Evolutionary conservation across 2,329 filamentous ascomycete species (phyloP).

Genomic region (Sporothrix globosa): DNA sequence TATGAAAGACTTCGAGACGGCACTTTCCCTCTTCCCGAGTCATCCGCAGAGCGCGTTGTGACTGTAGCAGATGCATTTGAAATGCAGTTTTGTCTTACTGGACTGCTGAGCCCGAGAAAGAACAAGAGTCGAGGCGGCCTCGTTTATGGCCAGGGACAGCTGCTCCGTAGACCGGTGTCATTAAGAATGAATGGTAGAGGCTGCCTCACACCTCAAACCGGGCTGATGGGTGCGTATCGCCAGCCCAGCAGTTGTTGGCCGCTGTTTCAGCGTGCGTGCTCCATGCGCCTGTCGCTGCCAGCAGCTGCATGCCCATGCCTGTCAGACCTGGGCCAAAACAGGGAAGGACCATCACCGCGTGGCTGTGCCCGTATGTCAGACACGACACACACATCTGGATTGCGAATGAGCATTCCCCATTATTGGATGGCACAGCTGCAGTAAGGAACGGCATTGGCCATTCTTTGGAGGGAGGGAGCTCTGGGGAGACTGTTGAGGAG

Average conservation of each 20-base stretch:
- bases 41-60: conserved; percentile 24
- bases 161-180: neutral
- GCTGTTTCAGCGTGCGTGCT: conserved; percentile 25
- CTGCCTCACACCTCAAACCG: conserved; percentile 15
- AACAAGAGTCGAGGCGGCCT: neutral
- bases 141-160: neutral
- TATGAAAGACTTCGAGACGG: neutral
- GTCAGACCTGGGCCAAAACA: conserved; percentile 15
- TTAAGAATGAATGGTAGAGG: neutral
- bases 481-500: conserved; percentile 20
- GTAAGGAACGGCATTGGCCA: neutral
- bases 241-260: neutral
- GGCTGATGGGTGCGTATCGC: neutral
- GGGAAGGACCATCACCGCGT: conserved; percentile 28
- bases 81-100: neutral
- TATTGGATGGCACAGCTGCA: neutral
- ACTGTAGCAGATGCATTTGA: conserved; percentile 13
- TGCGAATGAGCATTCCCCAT: neutral
- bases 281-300: conserved; percentile 14
- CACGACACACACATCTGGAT: neutral
- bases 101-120: neutral
- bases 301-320: neutral
- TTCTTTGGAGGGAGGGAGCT: neutral
- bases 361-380: conserved; percentile 25
- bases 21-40: neutral